These are phyloP conservation scores for Cupressus sempervirens DNA, from an alignment of 75 land plant genomes.

Conservation along the genomic window DNA sequence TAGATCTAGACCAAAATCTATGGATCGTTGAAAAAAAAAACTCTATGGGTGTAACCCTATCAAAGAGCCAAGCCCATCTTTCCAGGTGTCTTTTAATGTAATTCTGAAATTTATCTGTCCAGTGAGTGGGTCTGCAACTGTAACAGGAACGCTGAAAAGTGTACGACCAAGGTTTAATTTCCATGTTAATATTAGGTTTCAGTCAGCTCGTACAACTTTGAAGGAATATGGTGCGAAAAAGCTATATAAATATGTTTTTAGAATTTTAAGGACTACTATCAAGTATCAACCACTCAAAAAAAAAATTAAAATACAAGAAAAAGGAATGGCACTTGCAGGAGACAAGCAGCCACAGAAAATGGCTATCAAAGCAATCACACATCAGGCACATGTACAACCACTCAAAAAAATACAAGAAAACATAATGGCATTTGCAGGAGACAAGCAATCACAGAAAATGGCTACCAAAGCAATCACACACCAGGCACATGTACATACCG, in stretches of 20 bases:
- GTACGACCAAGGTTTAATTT: neutral
- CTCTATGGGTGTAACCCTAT: neutral
- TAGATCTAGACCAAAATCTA: neutral
- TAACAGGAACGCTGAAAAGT: neutral
- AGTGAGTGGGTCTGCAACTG: neutral
- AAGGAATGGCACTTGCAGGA: neutral
- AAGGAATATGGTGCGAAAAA: neutral
- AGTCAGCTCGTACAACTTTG: neutral
- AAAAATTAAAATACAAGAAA: neutral
- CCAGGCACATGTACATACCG: slow-evolving; percentile 40
- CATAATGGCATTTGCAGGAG: neutral
- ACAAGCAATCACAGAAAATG: neutral
- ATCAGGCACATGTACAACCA: too few relatives aligned
- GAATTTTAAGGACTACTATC: neutral
- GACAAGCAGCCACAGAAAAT: neutral
- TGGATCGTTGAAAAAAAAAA: neutral
- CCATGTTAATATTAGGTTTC: neutral
- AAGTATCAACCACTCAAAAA: neutral
- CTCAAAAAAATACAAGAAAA: neutral
- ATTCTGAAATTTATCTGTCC: neutral
- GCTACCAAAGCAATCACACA: slow-evolving; percentile 1
- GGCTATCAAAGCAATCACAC: neutral
- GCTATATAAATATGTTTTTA: neutral
- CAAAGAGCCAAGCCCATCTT: neutral
- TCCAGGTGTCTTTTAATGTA: neutral